Evolutionary conservation across 495 filamentous ascomycete species (phyloP).

Genomic region (Saxispiralis lemnorum): DNA sequence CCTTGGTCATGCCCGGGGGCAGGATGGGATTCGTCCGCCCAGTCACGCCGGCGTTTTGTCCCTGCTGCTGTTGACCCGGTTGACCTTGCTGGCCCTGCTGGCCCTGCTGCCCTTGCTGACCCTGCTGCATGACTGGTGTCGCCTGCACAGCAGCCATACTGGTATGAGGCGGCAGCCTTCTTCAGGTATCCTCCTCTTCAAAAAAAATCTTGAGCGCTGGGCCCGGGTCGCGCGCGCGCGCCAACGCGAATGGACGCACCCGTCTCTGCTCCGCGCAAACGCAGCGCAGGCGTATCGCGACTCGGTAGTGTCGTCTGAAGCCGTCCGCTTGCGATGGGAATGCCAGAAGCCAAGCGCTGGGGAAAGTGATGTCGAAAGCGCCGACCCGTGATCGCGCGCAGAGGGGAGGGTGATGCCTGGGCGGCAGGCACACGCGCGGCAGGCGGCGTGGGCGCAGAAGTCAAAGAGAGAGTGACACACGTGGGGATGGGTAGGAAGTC

Average conservation of each 20-base stretch:
- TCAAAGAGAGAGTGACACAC: constrained; percentile 57
- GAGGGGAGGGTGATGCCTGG: constrained; percentile 6
- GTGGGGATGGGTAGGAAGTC: background rate
- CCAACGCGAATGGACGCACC: too few species aligned
- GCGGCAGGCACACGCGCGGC: background rate
- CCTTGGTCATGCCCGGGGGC: constrained; percentile 14
- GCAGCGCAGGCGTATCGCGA: too few species aligned
- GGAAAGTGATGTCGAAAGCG: constrained; percentile 66
- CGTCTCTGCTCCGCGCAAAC: too few species aligned
- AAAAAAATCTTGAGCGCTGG: too few species aligned
- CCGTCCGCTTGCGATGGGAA: constrained; percentile 26
- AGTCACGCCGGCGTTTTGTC: background rate
- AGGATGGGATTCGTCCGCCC: constrained; percentile 4
- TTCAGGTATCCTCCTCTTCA: too few species aligned
- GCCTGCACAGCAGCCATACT: constrained; percentile 15
- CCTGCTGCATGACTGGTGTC: constrained; percentile 5
- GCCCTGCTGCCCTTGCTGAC: constrained; percentile 1
- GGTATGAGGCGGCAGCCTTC: background rate
- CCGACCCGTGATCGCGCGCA: constrained; percentile 31
- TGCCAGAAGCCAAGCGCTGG: too few species aligned
- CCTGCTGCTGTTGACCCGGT: background rate
- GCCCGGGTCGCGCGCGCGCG: too few species aligned
- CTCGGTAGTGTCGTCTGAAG: constrained; percentile 31
- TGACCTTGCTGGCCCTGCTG: background rate
- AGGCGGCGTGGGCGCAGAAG: background rate